These are phyloP conservation scores for Alternaria solani DNA, from an alignment of 2,329 filamentous ascomycete genomes.

Conservation along the genomic window DNA sequence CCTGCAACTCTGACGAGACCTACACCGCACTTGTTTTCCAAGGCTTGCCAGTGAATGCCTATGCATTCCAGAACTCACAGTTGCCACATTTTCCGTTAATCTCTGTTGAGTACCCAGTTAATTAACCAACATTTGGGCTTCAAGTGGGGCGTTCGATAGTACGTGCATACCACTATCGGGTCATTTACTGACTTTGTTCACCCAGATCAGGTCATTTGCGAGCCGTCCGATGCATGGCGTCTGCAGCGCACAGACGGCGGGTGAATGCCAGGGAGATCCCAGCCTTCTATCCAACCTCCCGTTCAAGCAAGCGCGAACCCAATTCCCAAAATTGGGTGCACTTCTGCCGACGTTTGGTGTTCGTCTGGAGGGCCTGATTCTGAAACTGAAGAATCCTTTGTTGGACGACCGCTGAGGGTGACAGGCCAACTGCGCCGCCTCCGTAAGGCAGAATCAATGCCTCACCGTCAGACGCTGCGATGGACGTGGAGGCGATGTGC, in stretches of 20 bases:
- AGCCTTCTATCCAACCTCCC: slow-evolving; percentile 26
- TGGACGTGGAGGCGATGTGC: slow-evolving; percentile 27
- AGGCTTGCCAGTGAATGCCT: neutral
- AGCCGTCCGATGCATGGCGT: slow-evolving; percentile 31
- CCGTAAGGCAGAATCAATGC: slow-evolving; percentile 25
- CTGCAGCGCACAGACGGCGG: slow-evolving; percentile 34
- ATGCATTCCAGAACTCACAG: neutral
- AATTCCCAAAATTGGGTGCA: slow-evolving; percentile 16
- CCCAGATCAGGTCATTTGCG: slow-evolving; percentile 34
- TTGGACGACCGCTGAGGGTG: neutral
- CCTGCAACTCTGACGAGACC: slow-evolving; percentile 11
- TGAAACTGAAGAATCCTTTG: slow-evolving; percentile 19
- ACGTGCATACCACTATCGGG: slow-evolving; percentile 32
- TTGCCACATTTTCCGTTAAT: slow-evolving; percentile 29
- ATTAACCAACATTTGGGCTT: slow-evolving; percentile 43
- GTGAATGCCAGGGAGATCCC: slow-evolving; percentile 23
- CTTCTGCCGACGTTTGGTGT: slow-evolving; percentile 18
- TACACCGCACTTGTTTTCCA: slow-evolving; percentile 6
- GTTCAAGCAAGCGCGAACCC: slow-evolving; percentile 24
- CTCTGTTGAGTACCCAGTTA: slow-evolving; percentile 29
- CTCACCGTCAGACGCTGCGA: slow-evolving; percentile 15
- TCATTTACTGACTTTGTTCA: slow-evolving; percentile 41
- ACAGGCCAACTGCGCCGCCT: slow-evolving; percentile 8
- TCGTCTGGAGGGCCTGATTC: slow-evolving; percentile 15
- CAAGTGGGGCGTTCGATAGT: slow-evolving; percentile 43